phyloP scores from a whole-genome alignment of 345 rosid genomes.

The Citrus australasica region DNA sequence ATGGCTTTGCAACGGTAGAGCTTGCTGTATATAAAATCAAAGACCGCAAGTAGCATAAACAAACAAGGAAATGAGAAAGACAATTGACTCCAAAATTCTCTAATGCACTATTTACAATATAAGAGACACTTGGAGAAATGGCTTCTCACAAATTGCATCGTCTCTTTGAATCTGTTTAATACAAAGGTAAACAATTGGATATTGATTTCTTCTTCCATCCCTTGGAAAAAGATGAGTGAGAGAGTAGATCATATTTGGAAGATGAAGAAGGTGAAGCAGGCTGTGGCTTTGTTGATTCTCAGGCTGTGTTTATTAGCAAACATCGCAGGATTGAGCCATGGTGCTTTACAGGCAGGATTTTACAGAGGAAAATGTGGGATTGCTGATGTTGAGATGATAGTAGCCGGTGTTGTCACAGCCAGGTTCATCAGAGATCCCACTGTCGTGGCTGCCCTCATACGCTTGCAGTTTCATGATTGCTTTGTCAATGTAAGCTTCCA shows the following conservation, averaged over 20 bases:
- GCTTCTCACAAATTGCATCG: background rate
- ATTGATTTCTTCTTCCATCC: background rate
- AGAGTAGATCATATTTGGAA: background rate
- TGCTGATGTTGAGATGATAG: slow-evolving; percentile 35
- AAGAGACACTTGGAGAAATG: background rate
- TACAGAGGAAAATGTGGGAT: slow-evolving; percentile 39
- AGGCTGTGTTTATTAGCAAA: slow-evolving; percentile 7
- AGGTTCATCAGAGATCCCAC: slow-evolving; percentile 23
- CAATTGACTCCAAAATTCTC: background rate
- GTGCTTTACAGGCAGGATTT: slow-evolving; percentile 27
- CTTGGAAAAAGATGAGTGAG: background rate
- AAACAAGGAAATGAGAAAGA: background rate
- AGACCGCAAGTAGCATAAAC: background rate
- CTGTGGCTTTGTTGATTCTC: background rate
- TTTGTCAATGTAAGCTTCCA: slow-evolving; percentile 29
- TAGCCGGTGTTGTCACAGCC: slow-evolving; percentile 23
- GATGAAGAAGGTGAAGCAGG: slow-evolving; percentile 12
- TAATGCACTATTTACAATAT: background rate
- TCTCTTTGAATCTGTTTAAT: background rate
- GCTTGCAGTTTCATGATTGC: slow-evolving; percentile 47
- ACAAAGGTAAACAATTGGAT: background rate
- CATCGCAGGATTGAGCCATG: slow-evolving; percentile 5
- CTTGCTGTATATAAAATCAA: background rate
- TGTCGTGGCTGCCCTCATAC: slow-evolving; percentile 34
- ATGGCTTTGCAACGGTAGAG: background rate